A percentile compares a stretch with the other conserved stretches of the same genome.
phyloP scores from a whole-genome alignment of 345 rosid species.

The Stellera chamaejasme region DNA sequence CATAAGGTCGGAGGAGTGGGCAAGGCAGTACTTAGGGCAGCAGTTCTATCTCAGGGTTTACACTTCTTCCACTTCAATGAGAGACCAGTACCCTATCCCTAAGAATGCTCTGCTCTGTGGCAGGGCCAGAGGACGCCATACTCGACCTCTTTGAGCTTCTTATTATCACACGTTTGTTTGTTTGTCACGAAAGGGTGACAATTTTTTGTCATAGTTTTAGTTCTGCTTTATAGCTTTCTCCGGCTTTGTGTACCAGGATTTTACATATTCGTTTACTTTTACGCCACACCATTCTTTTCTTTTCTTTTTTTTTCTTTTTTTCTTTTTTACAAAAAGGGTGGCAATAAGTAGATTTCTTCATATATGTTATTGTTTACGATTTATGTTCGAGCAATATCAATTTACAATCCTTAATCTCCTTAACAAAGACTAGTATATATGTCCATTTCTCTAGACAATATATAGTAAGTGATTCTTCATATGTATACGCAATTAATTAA shows the following conservation, averaged over 20 bases:
- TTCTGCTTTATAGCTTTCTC: too few species aligned
- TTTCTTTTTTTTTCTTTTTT: background rate
- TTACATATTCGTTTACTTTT: too few species aligned
- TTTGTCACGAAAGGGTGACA: constrained; percentile 63
- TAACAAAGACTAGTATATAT: too few species aligned
- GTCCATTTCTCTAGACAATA: too few species aligned
- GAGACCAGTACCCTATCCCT: constrained; percentile 80
- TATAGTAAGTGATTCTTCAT: too few species aligned
- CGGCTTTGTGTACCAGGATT: too few species aligned
- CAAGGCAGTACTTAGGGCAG: constrained; percentile 84
- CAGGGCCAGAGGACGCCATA: constrained; percentile 65
- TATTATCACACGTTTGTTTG: background rate
- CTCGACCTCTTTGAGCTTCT: constrained; percentile 39
- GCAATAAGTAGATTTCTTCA: too few species aligned
- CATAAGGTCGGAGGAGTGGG: constrained; percentile 86
- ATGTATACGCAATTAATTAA: too few species aligned
- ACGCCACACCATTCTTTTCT: background rate
- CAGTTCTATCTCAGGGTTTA: constrained; percentile 81
- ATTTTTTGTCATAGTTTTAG: background rate
- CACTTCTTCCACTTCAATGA: constrained; percentile 54
- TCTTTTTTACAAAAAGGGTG: background rate
- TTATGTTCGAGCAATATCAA: too few species aligned
- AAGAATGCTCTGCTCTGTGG: constrained; percentile 86
- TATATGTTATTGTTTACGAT: too few species aligned
- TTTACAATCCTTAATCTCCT: too few species aligned